Evolutionary conservation across 2,329 filamentous ascomycete species (phyloP), one percentile per base, ranked within the genome.

Genomic region (Xylariaceae sp.): DNA sequence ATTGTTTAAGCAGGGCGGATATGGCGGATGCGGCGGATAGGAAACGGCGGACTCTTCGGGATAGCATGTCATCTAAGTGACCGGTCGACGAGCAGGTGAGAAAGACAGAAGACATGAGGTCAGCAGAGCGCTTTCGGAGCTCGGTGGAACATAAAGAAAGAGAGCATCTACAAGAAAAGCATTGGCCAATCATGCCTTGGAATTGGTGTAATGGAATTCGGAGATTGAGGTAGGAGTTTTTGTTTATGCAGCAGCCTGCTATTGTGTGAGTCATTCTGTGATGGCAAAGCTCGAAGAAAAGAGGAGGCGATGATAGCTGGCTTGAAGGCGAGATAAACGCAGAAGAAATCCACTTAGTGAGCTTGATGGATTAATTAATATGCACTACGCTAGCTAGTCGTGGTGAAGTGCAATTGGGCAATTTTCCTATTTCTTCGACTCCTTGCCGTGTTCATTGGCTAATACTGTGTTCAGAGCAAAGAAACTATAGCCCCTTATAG

Each of bases 111-210:
- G 23, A 23, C 11, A 33, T 37, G 33, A 23, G 26, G 23, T 27
- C 24, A 26, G 29, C 6, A n/a, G 15, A 23, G 33, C 32, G 36
- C 8, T 20, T 23, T 16, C 21, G 36, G 36, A n/a, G 21, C 23
- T 32, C 43, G 13, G 23, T 29, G 45, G 18, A 36, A 47, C 43
- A n/a, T 6, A 40, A 11, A 29, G 39, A 16, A 21, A 41, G 7
- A 41, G 43, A 20, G 18, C 16, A 26, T 33, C 18, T 41, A 18
- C 36, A 36, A 43, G 49, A 55, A 45, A 37, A 36, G 48, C 62
- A 67, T 65, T 65, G 64, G 33, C 64, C 64, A 67, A 67, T 65
- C 23, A 40, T 18, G 24, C 30, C 24, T 4, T 13, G 21, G 57
- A 61, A 64, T 64, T 64, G 63, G 55, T 24, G 37, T 18, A 32